Evolutionary conservation across 2,329 filamentous ascomycete species (phyloP).

Genomic region (Acephala macrosclerotiorum): DNA sequence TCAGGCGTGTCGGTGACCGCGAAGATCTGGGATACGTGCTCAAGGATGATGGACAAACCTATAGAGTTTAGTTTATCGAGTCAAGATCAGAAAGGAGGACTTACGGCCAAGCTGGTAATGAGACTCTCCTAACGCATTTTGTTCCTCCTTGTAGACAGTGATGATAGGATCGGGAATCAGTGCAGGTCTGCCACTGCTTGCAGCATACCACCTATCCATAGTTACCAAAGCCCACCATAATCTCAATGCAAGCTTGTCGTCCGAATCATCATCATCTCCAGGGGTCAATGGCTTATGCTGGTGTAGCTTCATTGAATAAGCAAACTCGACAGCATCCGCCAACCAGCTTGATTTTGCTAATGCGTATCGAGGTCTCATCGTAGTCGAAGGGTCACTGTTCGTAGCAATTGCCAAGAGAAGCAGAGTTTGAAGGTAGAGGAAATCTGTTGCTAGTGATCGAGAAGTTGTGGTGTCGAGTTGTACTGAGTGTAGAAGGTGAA

Average conservation of each 20-base stretch:
- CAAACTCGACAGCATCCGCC: constrained; percentile 70
- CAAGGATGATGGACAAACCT: constrained; percentile 67
- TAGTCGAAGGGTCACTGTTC: constrained; percentile 58
- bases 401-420: constrained; percentile 72
- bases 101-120: constrained; percentile 72
- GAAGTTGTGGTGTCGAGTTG: constrained; percentile 52
- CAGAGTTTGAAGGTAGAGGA: constrained; percentile 70
- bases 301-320: constrained; percentile 70
- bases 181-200: constrained; percentile 68
- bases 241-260: constrained; percentile 67
- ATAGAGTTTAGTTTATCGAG: constrained; percentile 1
- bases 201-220: constrained; percentile 76
- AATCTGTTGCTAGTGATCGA: constrained; percentile 50
- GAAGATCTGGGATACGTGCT: constrained; percentile 57
- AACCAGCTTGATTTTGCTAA: constrained; percentile 60
- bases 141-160: constrained; percentile 65
- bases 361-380: constrained; percentile 50
- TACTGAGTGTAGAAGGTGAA: constrained; percentile 51
- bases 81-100: constrained; percentile 42
- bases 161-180: constrained; percentile 69
- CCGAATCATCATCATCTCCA: constrained; percentile 57
- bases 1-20: constrained; percentile 52
- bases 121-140: constrained; percentile 65
- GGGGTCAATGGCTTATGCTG: constrained; percentile 50
- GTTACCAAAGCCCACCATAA: constrained; percentile 78